Conservation (phyloP, 2,329 filamentous ascomycete species). For the Arthrobotrys entomopaga region DNA sequence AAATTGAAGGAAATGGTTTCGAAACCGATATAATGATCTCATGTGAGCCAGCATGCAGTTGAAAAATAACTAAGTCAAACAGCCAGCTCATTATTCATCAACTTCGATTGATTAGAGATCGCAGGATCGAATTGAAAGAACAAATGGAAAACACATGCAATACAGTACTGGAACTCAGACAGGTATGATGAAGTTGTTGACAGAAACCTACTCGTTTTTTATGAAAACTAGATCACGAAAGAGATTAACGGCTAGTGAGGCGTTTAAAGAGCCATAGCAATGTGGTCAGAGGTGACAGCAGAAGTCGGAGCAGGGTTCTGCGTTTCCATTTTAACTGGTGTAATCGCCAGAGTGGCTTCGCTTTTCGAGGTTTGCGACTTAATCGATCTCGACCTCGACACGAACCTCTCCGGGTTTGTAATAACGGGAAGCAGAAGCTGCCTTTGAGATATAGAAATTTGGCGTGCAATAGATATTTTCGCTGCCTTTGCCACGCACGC, state of each 20-base stretch:
- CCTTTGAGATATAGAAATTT: constrained; percentile 74
- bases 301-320: constrained; percentile 23
- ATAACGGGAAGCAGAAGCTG: constrained; percentile 69
- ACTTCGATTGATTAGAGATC: constrained; percentile 22
- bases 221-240: background rate
- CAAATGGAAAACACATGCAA: background rate
- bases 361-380: constrained; percentile 30
- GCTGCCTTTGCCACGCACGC: constrained; percentile 68
- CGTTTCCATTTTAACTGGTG: constrained; percentile 20
- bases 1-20: constrained; percentile 29
- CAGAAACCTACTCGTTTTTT: no score
- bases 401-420: constrained; percentile 57
- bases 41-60: constrained; percentile 30
- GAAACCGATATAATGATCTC: constrained; percentile 27
- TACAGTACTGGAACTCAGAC: background rate
- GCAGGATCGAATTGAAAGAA: background rate
- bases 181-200: no score
- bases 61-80: constrained; percentile 18
- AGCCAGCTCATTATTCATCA: constrained; percentile 31
- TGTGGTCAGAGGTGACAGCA: constrained; percentile 32
- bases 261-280: constrained; percentile 39
- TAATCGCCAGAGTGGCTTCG: constrained; percentile 25
- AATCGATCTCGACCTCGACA: constrained; percentile 40
- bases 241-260: no score
- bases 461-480: constrained; percentile 74